Evolutionary conservation across 2,329 filamentous ascomycete species (phyloP).

Genomic region (Arthroderma sp.): DNA sequence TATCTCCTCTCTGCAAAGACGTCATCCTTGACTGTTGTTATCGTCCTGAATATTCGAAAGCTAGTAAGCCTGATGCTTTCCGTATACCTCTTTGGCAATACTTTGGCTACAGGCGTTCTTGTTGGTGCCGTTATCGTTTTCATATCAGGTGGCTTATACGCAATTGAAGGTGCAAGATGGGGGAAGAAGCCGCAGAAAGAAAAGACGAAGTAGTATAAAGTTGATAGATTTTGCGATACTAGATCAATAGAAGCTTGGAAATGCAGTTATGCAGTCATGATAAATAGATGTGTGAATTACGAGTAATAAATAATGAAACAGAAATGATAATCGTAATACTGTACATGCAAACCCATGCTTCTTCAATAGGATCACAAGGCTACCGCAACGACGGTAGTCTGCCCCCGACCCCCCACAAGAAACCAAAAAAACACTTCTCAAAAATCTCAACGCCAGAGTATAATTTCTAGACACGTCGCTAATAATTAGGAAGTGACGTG

Average conservation of each 20-base stretch:
- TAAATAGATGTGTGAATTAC: too few species aligned
- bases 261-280: too few species aligned
- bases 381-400: too few species aligned
- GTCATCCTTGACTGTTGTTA: slow-evolving; percentile 87
- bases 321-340: too few species aligned
- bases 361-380: too few species aligned
- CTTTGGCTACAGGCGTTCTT: slow-evolving; percentile 61
- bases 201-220: slow-evolving; percentile 1
- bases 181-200: slow-evolving; percentile 11
- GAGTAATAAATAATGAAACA: too few species aligned
- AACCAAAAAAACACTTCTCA: too few species aligned
- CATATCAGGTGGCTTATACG: slow-evolving; percentile 79
- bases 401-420: too few species aligned
- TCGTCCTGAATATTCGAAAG: slow-evolving; percentile 91
- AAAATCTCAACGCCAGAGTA: too few species aligned
- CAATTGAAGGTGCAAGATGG: slow-evolving; percentile 47
- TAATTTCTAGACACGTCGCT: too few species aligned
- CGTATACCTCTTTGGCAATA: slow-evolving; percentile 88
- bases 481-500: too few species aligned
- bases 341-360: too few species aligned
- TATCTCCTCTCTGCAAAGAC: slow-evolving; percentile 83
- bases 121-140: slow-evolving; percentile 78
- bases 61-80: slow-evolving; percentile 80
- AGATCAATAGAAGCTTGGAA: not conserved
- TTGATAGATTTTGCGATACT: not conserved